These are phyloP conservation scores for Sphagnum magellanicum DNA, from an alignment of 228 moss, liverwort and hornwort species.

Conservation along the genomic window DNA sequence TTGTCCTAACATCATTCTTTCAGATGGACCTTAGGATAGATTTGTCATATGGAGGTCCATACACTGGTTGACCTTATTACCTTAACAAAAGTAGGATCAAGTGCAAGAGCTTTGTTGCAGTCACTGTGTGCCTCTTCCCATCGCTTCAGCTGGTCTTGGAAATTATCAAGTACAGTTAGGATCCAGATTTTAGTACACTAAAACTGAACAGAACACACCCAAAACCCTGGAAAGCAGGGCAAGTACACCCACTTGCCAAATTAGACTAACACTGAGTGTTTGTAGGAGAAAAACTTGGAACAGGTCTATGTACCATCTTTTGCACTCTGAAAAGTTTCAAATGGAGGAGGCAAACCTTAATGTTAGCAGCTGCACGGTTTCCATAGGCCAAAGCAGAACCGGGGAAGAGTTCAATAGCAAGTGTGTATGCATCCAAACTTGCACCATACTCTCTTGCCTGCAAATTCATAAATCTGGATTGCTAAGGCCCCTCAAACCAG, in stretches of 20 bases:
- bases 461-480: neutral
- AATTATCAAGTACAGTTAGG: no score
- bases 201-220: no score
- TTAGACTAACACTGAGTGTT: neutral
- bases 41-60: neutral
- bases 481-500: no score
- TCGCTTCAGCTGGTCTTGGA: slow-evolving; percentile 16
- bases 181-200: no score
- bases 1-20: neutral
- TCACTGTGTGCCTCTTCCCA: slow-evolving; percentile 41
- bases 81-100: slow-evolving; percentile 35
- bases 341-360: slow-evolving; percentile 20
- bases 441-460: slow-evolving; percentile 44
- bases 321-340: neutral
- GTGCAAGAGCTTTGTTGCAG: slow-evolving; percentile 23
- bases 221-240: no score
- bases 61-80: slow-evolving; percentile 17
- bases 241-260: no score
- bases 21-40: neutral
- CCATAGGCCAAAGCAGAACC: slow-evolving; percentile 26
- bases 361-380: slow-evolving; percentile 37
- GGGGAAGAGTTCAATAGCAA: slow-evolving; percentile 36
- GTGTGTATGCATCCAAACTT: slow-evolving; percentile 36
- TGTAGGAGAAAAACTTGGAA: neutral
- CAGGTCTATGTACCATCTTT: neutral